Evolutionary conservation across 2,329 filamentous ascomycete genomes (phyloP).

Genomic region (Nothopassalora personata): DNA sequence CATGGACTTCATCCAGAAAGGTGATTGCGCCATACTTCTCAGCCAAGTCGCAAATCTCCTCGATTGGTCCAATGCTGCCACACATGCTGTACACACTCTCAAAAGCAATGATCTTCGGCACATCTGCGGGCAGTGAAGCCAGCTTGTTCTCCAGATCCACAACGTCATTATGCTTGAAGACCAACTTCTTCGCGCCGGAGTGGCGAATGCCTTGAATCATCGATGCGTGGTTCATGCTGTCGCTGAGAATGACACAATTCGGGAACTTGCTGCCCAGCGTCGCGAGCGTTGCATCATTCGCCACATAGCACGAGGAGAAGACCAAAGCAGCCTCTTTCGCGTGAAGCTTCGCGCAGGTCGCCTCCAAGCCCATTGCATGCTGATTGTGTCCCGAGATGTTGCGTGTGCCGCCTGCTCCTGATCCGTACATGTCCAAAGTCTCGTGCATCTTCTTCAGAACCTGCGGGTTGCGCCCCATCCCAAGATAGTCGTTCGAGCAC

Average conservation of each 20-base stretch:
- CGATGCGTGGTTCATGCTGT: conserved; percentile 94
- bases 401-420: conserved; percentile 88
- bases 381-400: conserved; percentile 98
- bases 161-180: conserved; percentile 99
- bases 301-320: conserved; percentile 96
- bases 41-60: conserved; percentile 89
- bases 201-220: conserved; percentile 99
- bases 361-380: conserved; percentile 82
- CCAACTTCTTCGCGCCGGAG: conserved; percentile 92
- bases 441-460: conserved; percentile 91
- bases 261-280: conserved; percentile 96
- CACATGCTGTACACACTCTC: conserved; percentile 99
- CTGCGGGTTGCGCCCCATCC: conserved; percentile 87
- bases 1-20: conserved; percentile 97
- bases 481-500: conserved; percentile 98
- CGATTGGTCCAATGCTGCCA: conserved; percentile 91
- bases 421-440: conserved; percentile 89
- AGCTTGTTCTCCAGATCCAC: conserved; percentile 87
- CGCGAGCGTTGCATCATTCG: conserved; percentile 93
- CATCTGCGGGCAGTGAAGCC: conserved; percentile 73
- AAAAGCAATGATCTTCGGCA: conserved; percentile 97
- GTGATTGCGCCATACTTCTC: conserved; percentile 98
- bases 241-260: conserved; percentile 94
- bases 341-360: conserved; percentile 77
- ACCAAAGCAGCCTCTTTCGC: conserved; percentile 88